A percentile compares a stretch with the other conserved stretches of the same genome.
phyloP scores from a whole-genome alignment of 768 basidiomycete genomes.

The Collybia sp. region DNA sequence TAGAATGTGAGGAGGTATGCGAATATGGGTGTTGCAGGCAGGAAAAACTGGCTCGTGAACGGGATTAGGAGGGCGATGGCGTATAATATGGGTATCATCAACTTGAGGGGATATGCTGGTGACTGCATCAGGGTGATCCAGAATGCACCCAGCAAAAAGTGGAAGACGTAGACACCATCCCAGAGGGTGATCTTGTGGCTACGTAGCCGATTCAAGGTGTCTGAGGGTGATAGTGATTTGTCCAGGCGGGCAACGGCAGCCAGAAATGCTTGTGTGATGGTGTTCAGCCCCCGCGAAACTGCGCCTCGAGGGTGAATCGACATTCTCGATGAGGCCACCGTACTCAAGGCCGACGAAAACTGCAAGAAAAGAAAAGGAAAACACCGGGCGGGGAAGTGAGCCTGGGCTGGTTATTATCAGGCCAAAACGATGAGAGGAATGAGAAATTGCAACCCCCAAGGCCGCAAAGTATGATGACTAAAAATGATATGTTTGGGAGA shows the following conservation, averaged over 20 bases:
- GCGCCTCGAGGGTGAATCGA: constrained; percentile 12
- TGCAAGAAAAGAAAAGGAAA: too few species aligned
- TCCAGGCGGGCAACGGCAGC: constrained; percentile 67
- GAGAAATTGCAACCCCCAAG: too few species aligned
- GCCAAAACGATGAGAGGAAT: too few species aligned
- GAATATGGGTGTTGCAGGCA: constrained; percentile 85
- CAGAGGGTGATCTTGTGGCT: constrained; percentile 49
- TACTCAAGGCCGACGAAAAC: too few species aligned
- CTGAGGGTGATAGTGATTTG: constrained; percentile 67
- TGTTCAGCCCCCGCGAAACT: constrained; percentile 14
- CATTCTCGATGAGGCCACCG: neutral
- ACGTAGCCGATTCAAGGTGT: constrained; percentile 57
- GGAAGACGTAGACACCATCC: constrained; percentile 63
- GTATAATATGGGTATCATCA: constrained; percentile 74
- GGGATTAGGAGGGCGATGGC: constrained; percentile 69
- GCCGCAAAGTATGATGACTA: too few species aligned
- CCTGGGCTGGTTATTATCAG: too few species aligned
- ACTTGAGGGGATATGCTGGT: constrained; percentile 69
- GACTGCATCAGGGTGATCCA: constrained; percentile 72
- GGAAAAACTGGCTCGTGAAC: constrained; percentile 85
- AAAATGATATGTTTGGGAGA: too few species aligned
- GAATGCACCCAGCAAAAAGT: constrained; percentile 56
- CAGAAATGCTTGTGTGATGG: constrained; percentile 40
- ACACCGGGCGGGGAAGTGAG: too few species aligned
- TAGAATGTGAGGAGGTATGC: constrained; percentile 86